Percentiles rank a stretch among this genome's conserved stretches.
Evolutionary conservation across 148 eudicot genomes (phyloP).

Genomic region (Silene uniflora): DNA sequence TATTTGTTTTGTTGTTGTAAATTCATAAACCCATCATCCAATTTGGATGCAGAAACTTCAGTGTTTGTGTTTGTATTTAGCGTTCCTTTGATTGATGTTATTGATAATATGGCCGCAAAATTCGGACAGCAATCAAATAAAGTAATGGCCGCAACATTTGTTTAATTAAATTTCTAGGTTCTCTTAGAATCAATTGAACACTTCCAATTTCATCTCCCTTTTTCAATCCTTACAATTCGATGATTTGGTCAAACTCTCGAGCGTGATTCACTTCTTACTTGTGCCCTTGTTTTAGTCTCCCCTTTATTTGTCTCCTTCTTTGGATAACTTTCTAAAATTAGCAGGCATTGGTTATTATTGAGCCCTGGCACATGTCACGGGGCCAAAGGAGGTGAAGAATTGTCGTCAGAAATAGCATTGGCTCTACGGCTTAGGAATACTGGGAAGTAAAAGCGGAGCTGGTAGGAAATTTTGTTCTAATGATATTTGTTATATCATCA

Average conservation of each 20-base stretch:
- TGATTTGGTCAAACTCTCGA: neutral
- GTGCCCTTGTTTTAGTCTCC: neutral
- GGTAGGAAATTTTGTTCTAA: slow-evolving; percentile 11
- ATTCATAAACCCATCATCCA: too few relatives aligned
- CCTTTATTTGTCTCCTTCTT: neutral
- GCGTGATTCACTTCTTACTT: neutral
- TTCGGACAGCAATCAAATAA: too few relatives aligned
- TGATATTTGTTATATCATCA: too few relatives aligned
- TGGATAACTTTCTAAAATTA: neutral
- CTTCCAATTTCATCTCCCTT: neutral
- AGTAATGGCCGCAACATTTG: too few relatives aligned
- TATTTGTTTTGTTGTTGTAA: too few relatives aligned
- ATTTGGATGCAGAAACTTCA: too few relatives aligned
- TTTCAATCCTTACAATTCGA: too few relatives aligned
- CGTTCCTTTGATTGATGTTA: too few relatives aligned
- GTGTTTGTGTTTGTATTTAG: too few relatives aligned
- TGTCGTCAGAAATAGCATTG: slow-evolving; percentile 66
- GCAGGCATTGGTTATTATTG: neutral
- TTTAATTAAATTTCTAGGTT: neutral
- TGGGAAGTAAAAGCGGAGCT: slow-evolving; percentile 47
- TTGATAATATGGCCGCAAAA: too few relatives aligned
- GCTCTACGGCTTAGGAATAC: slow-evolving; percentile 71
- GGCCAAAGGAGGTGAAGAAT: slow-evolving; percentile 93
- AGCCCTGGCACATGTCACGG: slow-evolving; percentile 27
- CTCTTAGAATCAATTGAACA: neutral